Percentiles rank a stretch among this genome's conserved stretches.
Conservation (phyloP, 2,329 filamentous ascomycete species). For the Dactylellina haptotyla region DNA sequence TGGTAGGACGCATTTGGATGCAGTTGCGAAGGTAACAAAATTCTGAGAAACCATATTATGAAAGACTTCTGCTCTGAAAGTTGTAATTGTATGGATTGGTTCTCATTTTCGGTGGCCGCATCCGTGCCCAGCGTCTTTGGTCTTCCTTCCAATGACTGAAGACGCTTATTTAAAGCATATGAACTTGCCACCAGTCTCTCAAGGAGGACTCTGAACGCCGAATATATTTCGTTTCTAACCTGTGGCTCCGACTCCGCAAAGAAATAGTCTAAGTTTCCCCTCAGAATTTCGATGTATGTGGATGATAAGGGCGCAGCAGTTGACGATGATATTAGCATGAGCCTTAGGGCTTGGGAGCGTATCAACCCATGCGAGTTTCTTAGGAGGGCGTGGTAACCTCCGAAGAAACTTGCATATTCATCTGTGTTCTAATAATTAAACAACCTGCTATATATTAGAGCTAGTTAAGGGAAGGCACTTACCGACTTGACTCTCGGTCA, state of each 20-base stretch:
- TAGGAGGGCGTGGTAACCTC: constrained; percentile 34
- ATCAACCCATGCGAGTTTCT: constrained; percentile 18
- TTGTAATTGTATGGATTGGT: neutral
- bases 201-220: constrained; percentile 78
- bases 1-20: constrained; percentile 87
- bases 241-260: constrained; percentile 88
- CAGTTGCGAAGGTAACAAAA: constrained; percentile 77
- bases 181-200: constrained; percentile 68
- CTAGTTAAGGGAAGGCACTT: neutral
- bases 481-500: constrained; percentile 54
- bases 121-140: neutral
- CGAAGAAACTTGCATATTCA: constrained; percentile 7
- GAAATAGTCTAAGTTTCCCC: constrained; percentile 73
- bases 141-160: constrained; percentile 18
- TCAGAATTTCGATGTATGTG: constrained; percentile 62
- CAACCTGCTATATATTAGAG: neutral
- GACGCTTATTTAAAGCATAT: constrained; percentile 39
- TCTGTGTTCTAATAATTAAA: constrained; percentile 8
- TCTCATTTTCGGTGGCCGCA: neutral
- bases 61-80: constrained; percentile 64
- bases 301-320: constrained; percentile 64
- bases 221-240: constrained; percentile 81
- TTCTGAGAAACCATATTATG: constrained; percentile 74
- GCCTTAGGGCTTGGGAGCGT: constrained; percentile 32
- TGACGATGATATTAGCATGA: constrained; percentile 73